Evolutionary conservation across 176 grass and related monocot species (phyloP), one percentile per base, ranked within the genome.

Genomic region (Poa annua): DNA sequence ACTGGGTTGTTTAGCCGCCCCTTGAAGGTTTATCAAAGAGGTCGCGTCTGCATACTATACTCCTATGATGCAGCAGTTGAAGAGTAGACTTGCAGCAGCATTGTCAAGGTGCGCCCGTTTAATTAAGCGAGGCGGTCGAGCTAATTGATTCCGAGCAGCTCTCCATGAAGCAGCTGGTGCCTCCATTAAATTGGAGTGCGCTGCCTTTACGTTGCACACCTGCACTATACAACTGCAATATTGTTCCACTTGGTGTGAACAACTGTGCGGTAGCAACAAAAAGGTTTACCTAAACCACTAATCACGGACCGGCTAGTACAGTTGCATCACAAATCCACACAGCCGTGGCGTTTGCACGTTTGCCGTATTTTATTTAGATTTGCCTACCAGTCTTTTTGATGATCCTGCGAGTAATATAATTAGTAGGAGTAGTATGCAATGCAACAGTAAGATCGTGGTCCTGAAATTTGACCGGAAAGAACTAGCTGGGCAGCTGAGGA

Each of bases 321-420:
- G 71, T 44, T 89, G 51, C 77, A 62, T 89, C 61, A 85, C 69
- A 70, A 76, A 61, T 75, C 69, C 59, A 60, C 59, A 51, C 76
- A 19, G 45, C 45, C 49, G 57, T 38, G 45, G 34, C 49, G 57
- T 38, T 38, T 41, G 76, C 53, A 78, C 75, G 80, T 83, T 34
- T 81, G 77, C 51, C 16, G 69, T 70, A 68, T 33, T 80, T 59
- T 84, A 79, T 57, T 39, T 26, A 66, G 66, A 68, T 65, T 65
- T 15, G 49, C 15, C 68, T 63, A 65, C 20, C 4, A 66, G 56
- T 35, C 29, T 42, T 74, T 50, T 73, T 13, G 13, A 49, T 11
- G 70, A 71, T 45, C 67, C 38, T 70, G 68, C 21, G 12, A 41
- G 34, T 41, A 68, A 7, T 48, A 29, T 29, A 29, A 29, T 29